Evolutionary conservation across 1,139 yeast genomes (phyloP), one percentile per base, ranked within the genome.

Genomic region (Candida anutae): DNA sequence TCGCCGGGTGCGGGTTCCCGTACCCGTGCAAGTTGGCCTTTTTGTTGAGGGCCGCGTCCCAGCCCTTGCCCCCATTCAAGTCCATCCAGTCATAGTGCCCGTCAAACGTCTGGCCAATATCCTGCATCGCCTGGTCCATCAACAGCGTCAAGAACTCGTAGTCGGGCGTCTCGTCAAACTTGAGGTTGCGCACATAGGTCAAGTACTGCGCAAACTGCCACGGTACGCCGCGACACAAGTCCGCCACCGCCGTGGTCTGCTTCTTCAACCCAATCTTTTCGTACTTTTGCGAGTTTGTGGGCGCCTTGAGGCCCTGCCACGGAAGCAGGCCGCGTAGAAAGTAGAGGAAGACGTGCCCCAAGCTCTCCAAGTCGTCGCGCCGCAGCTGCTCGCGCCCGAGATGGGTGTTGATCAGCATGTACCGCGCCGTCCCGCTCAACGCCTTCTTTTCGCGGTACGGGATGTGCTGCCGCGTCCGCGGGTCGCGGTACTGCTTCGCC

Each of bases 41-140:
- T 49, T 79, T 81, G 50, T 80, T 81, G 38, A 80, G 72, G 5
- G 81, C 62, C 16, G 81, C 73, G 55, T 81, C 93, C 90, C 90
- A 81, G 23, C 93, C 93, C 47, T 73, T 71, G 29, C 93, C 93
- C 26, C 77, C 77, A 45, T 81, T 81, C 40, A 81, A 58, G 42
- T 77, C 77, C 88, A 80, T 79, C 93, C 93, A 81, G 50, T 81
- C 93, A 45, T 78, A 81, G 45, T 77, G 79, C 50, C 78, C 87
- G 22, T 70, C 75, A 11, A 47, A 43, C 22, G 40, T 42, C 5
- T 38, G 44, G 9, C 54, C 61, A 15, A 58, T 49, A 3, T 61
- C 50, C 6, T 46, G 38, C 35, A 61, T 44, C 3, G 68, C 69
- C 36, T 60, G 61, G 38, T 62, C 67, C 70, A 64, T 62, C 22